These are phyloP conservation scores for Aspergillus aculeatinus DNA, from an alignment of 2,329 filamentous ascomycete genomes.

Conservation along the genomic window DNA sequence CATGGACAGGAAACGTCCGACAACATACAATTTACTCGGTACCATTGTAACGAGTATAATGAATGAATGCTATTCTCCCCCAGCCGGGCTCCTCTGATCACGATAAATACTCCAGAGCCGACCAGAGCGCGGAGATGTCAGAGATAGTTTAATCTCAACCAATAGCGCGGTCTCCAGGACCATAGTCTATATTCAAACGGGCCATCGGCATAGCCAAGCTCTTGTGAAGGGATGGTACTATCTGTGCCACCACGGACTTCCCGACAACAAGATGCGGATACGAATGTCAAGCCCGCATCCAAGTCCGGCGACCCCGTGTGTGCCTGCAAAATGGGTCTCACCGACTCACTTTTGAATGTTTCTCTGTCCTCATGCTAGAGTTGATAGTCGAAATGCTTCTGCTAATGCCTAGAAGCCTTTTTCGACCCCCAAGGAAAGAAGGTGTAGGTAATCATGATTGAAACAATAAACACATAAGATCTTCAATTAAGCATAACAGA, in stretches of 20 bases:
- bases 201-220: slow-evolving; percentile 18
- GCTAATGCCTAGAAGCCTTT: neutral
- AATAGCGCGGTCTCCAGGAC: neutral
- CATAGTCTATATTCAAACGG: slow-evolving; percentile 14
- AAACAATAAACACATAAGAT: neutral
- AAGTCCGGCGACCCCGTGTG: slow-evolving; percentile 21
- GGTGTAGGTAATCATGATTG: neutral
- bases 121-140: neutral
- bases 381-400: neutral
- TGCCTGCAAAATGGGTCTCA: neutral
- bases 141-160: neutral
- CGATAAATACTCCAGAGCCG: neutral
- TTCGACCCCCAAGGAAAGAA: neutral
- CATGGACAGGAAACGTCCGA: too few relatives aligned
- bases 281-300: slow-evolving; percentile 16
- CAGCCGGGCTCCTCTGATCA: neutral
- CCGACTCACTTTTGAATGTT: neutral
- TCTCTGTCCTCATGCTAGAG: neutral
- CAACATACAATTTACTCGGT: too few relatives aligned
- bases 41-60: too few relatives aligned
- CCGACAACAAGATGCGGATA: slow-evolving; percentile 25
- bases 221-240: slow-evolving; percentile 11
- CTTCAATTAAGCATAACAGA: neutral
- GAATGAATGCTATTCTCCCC: too few relatives aligned
- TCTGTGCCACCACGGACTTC: slow-evolving; percentile 23